A percentile compares a stretch with the other conserved stretches of the same genome.
phyloP scores from a whole-genome alignment of 73 alveolate genomes.

The Loxodes magnus region DNA sequence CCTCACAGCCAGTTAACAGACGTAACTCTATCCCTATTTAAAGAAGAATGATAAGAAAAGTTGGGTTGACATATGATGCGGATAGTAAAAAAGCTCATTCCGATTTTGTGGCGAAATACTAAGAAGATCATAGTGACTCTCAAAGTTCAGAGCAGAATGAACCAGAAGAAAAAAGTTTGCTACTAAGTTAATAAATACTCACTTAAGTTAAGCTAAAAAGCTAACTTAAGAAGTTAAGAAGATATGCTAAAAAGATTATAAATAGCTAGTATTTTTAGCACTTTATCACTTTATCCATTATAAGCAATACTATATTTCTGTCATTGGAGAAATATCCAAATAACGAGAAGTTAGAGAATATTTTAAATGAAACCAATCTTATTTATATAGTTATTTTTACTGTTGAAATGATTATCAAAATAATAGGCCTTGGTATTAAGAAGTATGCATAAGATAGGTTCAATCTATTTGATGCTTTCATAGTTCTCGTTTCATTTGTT shows the following conservation, averaged over 20 bases:
- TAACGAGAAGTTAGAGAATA: not conserved
- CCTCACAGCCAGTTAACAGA: not conserved
- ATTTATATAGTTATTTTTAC: slow-evolving; percentile 22
- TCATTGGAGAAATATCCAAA: slow-evolving; percentile 20
- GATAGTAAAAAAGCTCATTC: not conserved
- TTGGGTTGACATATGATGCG: not conserved
- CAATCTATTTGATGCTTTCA: slow-evolving; percentile 22
- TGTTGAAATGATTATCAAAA: slow-evolving; percentile 29
- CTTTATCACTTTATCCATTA: slow-evolving; percentile 1
- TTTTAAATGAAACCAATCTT: not conserved
- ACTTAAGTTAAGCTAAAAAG: too few species aligned
- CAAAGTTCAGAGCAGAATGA: too few species aligned
- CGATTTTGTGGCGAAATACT: too few species aligned
- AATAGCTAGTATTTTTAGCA: slow-evolving; percentile 9
- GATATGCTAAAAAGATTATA: too few species aligned
- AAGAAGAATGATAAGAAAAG: not conserved
- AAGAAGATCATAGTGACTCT: too few species aligned
- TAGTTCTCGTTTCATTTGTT: slow-evolving; percentile 7
- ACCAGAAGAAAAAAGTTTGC: too few species aligned
- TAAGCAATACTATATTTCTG: slow-evolving; percentile 24
- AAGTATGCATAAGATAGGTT: slow-evolving; percentile 16
- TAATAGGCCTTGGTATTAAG: slow-evolving; percentile 29
- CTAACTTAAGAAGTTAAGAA: too few species aligned
- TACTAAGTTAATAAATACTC: too few species aligned
- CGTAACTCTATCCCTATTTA: not conserved